These are phyloP conservation scores for Cladophialophora carrionii DNA, from an alignment of 2,329 filamentous ascomycete genomes.

Conservation along the genomic window DNA sequence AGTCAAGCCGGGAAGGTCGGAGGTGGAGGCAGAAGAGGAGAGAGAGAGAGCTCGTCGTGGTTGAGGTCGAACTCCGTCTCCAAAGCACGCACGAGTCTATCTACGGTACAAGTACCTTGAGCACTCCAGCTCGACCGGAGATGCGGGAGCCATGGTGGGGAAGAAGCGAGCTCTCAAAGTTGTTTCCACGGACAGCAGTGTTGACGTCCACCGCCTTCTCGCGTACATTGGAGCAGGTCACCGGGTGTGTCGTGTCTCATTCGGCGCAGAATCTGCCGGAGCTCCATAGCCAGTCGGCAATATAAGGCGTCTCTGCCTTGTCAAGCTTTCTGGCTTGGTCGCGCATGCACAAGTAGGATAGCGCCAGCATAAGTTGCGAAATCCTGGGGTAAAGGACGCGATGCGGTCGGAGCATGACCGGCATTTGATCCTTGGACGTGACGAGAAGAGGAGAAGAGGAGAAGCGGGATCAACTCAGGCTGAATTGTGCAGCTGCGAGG, in stretches of 20 bases:
- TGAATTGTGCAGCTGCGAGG: slow-evolving; percentile 9
- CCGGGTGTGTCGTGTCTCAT: neutral
- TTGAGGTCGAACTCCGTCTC: neutral
- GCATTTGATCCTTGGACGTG: slow-evolving; percentile 5
- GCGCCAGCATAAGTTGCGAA: slow-evolving; percentile 6
- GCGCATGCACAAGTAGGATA: neutral
- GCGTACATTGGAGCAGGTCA: slow-evolving; percentile 7
- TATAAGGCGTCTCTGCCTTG: neutral
- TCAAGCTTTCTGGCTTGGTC: neutral
- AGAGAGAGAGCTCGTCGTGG: neutral
- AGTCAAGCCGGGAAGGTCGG: neutral
- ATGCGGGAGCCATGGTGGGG: slow-evolving; percentile 6
- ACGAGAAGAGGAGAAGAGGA: slow-evolving; percentile 3
- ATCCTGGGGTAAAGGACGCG: slow-evolving; percentile 15
- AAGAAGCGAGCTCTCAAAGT: slow-evolving; percentile 5
- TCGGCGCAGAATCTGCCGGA: neutral
- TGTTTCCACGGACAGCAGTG: neutral
- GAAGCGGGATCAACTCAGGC: slow-evolving; percentile 7
- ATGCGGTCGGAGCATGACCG: slow-evolving; percentile 15
- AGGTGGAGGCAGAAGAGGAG: neutral
- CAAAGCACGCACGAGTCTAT: neutral
- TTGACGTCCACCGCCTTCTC: slow-evolving; percentile 10
- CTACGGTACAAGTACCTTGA: neutral
- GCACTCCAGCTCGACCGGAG: neutral
- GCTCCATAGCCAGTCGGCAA: neutral